Conservation (phyloP, 768 basidiomycete genomes). For the Lactifluus hygrophoroides region DNA sequence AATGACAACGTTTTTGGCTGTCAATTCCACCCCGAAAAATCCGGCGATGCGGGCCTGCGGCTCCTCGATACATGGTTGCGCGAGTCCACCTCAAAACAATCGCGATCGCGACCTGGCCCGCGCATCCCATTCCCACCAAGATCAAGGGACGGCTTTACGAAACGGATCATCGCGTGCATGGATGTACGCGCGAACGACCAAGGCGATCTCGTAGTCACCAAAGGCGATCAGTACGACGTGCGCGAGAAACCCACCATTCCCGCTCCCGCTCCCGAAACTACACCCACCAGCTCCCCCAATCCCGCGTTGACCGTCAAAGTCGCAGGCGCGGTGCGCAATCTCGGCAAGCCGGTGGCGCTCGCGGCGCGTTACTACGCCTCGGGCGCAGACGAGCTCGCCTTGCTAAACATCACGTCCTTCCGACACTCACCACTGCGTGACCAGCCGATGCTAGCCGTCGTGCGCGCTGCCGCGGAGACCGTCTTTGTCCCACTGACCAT, state of each 20-base stretch:
- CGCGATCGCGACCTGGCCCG: conserved; percentile 28
- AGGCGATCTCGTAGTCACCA: conserved; percentile 97
- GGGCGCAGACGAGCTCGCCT: conserved; percentile 93
- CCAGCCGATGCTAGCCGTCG: conserved; percentile 97
- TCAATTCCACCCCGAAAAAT: conserved; percentile 99
- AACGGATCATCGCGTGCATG: conserved; percentile 93
- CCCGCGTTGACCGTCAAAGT: conserved; percentile 30
- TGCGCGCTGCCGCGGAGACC: conserved; percentile 78
- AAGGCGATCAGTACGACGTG: conserved; percentile 98
- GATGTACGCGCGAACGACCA: conserved; percentile 94
- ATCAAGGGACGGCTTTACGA: conserved; percentile 65
- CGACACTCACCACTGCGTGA: conserved; percentile 90
- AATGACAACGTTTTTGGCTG: conserved; percentile 82
- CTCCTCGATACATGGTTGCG: conserved; percentile 77
- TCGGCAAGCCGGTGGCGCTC: conserved; percentile 93
- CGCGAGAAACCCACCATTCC: conserved; percentile 55
- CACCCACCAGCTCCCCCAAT: conserved; percentile 18
- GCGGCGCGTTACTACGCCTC: conserved; percentile 76
- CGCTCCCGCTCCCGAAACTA: neutral
- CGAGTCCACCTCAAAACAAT: conserved; percentile 37
- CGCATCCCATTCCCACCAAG: conserved; percentile 33
- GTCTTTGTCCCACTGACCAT: conserved; percentile 98
- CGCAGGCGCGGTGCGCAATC: conserved; percentile 83
- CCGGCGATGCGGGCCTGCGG: conserved; percentile 75
- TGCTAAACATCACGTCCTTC: conserved; percentile 99